Evolutionary conservation across 1,139 yeast genomes (phyloP).

Genomic region (Kodamaea anthophila): DNA sequence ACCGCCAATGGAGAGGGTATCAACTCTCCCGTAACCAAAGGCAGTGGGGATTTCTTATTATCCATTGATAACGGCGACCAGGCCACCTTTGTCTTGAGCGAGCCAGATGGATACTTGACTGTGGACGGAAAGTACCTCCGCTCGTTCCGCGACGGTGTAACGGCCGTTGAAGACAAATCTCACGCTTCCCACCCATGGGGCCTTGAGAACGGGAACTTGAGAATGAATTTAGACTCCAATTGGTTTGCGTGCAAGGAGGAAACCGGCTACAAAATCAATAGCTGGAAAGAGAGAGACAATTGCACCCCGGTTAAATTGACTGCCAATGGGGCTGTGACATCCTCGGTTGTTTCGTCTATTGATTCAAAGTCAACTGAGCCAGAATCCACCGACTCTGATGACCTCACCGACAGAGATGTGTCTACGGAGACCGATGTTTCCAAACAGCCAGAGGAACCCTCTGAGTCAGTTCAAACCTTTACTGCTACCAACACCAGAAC

Average conservation of each 20-base stretch:
- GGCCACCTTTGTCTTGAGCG: slow-evolving; percentile 20
- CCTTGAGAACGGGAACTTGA: slow-evolving; percentile 19
- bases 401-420: no score
- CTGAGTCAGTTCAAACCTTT: no score
- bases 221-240: slow-evolving; percentile 14
- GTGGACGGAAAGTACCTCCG: slow-evolving; percentile 17
- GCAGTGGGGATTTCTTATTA: slow-evolving; percentile 12
- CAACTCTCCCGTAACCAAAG: slow-evolving; percentile 16
- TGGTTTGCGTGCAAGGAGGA: slow-evolving; percentile 23
- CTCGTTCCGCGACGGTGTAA: slow-evolving; percentile 12
- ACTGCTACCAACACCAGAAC: no score
- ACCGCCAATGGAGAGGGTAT: slow-evolving; percentile 22
- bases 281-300: slow-evolving; percentile 1
- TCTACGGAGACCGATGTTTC: no score
- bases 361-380: no score
- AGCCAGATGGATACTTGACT: slow-evolving; percentile 24
- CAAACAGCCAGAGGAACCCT: no score
- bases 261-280: slow-evolving; percentile 9
- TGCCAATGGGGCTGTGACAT: slow-evolving; percentile 4
- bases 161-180: slow-evolving; percentile 9
- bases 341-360: no score
- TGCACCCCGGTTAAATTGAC: slow-evolving; percentile 4
- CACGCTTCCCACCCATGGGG: slow-evolving; percentile 26
- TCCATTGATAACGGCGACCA: slow-evolving; percentile 15
- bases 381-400: no score